phyloP scores from a whole-genome alignment of 371 early-diverging fungal species.

The Batkoa obscura region DNA sequence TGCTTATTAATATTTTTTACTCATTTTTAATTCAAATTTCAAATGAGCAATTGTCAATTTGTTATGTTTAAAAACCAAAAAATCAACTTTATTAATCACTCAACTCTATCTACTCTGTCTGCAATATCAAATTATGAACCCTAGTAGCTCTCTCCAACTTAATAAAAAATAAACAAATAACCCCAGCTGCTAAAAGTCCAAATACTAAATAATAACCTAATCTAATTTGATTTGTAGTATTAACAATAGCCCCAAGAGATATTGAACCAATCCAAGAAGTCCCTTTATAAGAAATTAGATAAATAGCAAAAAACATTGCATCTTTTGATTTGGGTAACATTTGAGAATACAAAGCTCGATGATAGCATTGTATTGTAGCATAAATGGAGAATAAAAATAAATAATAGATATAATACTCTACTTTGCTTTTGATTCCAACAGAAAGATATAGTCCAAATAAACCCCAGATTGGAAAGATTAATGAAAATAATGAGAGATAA shows the following conservation, averaged over 20 bases:
- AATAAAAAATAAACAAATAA: not conserved
- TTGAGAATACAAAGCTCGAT: conserved; percentile 22
- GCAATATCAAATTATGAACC: too few relatives aligned
- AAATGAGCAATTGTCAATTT: too few relatives aligned
- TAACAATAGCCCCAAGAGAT: conserved; percentile 25
- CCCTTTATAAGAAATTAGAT: conserved; percentile 37
- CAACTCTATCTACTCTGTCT: too few relatives aligned
- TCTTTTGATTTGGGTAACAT: conserved; percentile 27
- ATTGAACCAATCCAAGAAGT: conserved; percentile 41
- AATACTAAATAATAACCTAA: not conserved
- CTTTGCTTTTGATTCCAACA: not conserved
- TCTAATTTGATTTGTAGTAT: not conserved
- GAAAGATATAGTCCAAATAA: conserved; percentile 8
- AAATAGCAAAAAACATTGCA: conserved; percentile 29
- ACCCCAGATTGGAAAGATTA: not conserved
- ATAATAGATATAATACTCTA: not conserved
- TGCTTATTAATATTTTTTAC: too few relatives aligned
- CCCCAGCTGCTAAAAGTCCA: not conserved
- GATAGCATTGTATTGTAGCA: not conserved
- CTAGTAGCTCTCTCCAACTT: not conserved
- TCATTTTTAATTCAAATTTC: too few relatives aligned
- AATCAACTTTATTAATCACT: too few relatives aligned
- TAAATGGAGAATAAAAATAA: not conserved
- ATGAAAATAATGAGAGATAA: conserved; percentile 16
- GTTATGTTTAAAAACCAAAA: too few relatives aligned